Conservation (phyloP, 208 protist species). For the Leishmania amazonensis region DNA sequence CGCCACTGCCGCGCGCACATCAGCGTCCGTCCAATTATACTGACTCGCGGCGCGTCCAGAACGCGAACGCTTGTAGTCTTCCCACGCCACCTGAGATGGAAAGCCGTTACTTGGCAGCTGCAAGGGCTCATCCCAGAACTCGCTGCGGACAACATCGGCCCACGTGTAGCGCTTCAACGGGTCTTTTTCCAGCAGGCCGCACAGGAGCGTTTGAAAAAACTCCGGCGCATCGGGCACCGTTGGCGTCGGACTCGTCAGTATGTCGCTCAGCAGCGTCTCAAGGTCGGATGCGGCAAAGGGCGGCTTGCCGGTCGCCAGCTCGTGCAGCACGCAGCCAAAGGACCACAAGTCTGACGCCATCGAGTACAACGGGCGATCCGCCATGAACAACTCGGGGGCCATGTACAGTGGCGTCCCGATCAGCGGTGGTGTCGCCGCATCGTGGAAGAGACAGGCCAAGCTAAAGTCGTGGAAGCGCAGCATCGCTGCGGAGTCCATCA, state of each 20-base stretch:
- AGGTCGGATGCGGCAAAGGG: slow-evolving; percentile 94
- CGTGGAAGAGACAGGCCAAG: slow-evolving; percentile 66
- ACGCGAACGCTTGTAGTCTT: slow-evolving; percentile 36
- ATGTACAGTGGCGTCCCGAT: slow-evolving; percentile 93
- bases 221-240: slow-evolving; percentile 43
- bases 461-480: slow-evolving; percentile 95
- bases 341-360: slow-evolving; percentile 95
- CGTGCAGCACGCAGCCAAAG: slow-evolving; percentile 93
- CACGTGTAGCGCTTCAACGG: slow-evolving; percentile 80
- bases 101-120: slow-evolving; percentile 32
- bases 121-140: slow-evolving; percentile 82
- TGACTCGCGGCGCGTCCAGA: neutral
- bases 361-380: slow-evolving; percentile 56
- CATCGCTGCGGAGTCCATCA: slow-evolving; percentile 90
- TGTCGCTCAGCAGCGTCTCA: slow-evolving; percentile 91
- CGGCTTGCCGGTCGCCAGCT: slow-evolving; percentile 89
- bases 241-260: slow-evolving; percentile 56
- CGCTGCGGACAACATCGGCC: slow-evolving; percentile 66
- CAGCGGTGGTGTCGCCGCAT: slow-evolving; percentile 34
- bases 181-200: slow-evolving; percentile 77
- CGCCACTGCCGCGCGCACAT: slow-evolving; percentile 34
- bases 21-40: slow-evolving; percentile 32
- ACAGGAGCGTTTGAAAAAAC: slow-evolving; percentile 73
- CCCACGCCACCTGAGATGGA: slow-evolving; percentile 70
- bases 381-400: slow-evolving; percentile 93